These are phyloP conservation scores for Exsudoporus frostii DNA, from an alignment of 768 basidiomycete species.

Conservation along the genomic window DNA sequence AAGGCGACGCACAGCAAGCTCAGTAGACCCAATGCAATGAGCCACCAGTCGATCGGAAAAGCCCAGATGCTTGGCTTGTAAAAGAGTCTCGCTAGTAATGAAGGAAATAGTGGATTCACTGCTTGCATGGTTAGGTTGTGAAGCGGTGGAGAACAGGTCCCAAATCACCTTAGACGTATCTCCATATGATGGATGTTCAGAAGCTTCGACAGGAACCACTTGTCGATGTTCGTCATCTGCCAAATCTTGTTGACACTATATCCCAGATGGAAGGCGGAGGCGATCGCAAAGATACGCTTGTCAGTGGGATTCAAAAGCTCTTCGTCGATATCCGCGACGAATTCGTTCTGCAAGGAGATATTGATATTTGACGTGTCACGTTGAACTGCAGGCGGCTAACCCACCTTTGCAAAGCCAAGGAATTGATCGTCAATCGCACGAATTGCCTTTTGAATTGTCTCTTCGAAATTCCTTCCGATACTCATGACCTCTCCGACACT, in stretches of 20 bases:
- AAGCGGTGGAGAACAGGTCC: background rate
- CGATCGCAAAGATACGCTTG: constrained; percentile 95
- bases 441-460: constrained; percentile 98
- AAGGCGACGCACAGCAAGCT: constrained; percentile 86
- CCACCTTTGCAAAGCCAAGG: constrained; percentile 82
- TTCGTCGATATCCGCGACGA: constrained; percentile 87
- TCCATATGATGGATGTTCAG: constrained; percentile 84
- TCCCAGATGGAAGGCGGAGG: constrained; percentile 87
- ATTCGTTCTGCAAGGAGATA: constrained; percentile 60
- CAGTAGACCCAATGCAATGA: constrained; percentile 78
- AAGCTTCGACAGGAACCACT: constrained; percentile 94
- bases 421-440: constrained; percentile 96
- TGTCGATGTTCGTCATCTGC: constrained; percentile 98
- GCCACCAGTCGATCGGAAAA: constrained; percentile 95
- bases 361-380: background rate
- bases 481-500: constrained; percentile 99
- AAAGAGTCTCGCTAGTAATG: constrained; percentile 59
- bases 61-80: constrained; percentile 88
- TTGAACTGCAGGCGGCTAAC: background rate
- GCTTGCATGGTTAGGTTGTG: constrained; percentile 4
- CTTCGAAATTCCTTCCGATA: constrained; percentile 96
- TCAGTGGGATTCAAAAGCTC: constrained; percentile 94
- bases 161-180: constrained; percentile 61
- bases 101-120: constrained; percentile 65
- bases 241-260: constrained; percentile 95